Percentiles rank a stretch among this genome's conserved stretches.
Conservation (phyloP, 352 stramenopile species). For the Phytopythium vexans region DNA sequence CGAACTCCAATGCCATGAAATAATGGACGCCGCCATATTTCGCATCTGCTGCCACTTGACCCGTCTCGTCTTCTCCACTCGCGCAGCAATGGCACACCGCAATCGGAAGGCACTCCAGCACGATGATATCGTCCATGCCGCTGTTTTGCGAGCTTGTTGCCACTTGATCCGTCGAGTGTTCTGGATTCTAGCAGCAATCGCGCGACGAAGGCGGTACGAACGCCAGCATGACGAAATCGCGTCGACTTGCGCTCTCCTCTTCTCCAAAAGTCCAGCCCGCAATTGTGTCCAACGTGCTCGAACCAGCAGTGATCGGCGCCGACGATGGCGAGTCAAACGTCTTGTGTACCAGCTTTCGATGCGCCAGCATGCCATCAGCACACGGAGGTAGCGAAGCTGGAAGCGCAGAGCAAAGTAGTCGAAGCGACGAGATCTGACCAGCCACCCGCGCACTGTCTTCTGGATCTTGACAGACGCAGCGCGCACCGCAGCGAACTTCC, state of each 20-base stretch:
- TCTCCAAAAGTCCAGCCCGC: slow-evolving; percentile 20
- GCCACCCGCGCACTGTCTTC: slow-evolving; percentile 39
- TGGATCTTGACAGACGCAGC: slow-evolving; percentile 29
- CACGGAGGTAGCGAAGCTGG: slow-evolving; percentile 30
- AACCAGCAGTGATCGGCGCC: slow-evolving; percentile 19
- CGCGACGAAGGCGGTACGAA: slow-evolving; percentile 17
- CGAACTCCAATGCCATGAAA: slow-evolving; percentile 27
- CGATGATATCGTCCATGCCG: no score
- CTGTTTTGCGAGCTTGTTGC: no score
- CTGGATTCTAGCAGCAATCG: slow-evolving; percentile 21
- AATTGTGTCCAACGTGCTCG: slow-evolving; percentile 33
- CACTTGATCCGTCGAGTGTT: slow-evolving; percentile 2
- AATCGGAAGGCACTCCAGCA: no score
- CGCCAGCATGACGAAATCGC: slow-evolving; percentile 35
- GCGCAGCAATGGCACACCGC: no score
- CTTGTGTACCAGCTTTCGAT: slow-evolving; percentile 50
- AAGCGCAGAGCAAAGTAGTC: slow-evolving; percentile 40
- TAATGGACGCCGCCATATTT: slow-evolving; percentile 2
- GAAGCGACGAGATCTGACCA: slow-evolving; percentile 27
- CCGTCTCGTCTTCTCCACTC: no score
- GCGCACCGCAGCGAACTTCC: slow-evolving; percentile 23
- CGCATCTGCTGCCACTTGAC: no score
- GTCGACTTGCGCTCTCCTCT: slow-evolving; percentile 14
- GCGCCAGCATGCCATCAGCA: slow-evolving; percentile 41
- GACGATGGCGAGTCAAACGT: slow-evolving; percentile 15